Evolutionary conservation across 257 asterid genomes (phyloP).

Genomic region (Agastache rugosa): DNA sequence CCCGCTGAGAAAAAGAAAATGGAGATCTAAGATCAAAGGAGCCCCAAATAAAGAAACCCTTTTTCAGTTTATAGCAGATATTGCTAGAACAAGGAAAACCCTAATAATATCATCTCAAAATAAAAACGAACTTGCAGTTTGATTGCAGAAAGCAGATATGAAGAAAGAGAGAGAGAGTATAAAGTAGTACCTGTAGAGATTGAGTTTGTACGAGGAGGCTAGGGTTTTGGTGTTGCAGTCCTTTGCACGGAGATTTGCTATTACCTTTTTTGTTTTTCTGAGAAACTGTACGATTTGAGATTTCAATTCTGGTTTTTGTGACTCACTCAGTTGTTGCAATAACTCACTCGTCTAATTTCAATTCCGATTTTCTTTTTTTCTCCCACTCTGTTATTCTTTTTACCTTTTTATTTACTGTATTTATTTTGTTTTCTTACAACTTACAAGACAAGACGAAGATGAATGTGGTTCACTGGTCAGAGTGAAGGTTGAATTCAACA

Average conservation of each 20-base stretch:
- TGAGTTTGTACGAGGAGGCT: slow-evolving; percentile 37
- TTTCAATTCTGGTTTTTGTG: background rate
- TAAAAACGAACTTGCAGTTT: background rate
- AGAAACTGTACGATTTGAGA: background rate
- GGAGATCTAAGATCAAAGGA: slow-evolving; percentile 23
- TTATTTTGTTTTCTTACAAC: background rate
- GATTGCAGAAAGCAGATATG: background rate
- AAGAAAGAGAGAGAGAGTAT: too few relatives aligned
- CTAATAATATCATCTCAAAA: background rate
- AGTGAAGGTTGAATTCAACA: background rate
- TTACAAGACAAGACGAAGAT: background rate
- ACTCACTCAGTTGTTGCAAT: background rate
- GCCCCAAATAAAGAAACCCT: slow-evolving; percentile 11
- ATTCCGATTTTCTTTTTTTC: background rate
- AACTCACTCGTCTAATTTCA: background rate
- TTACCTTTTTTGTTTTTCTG: background rate
- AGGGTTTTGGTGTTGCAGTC: slow-evolving; percentile 36
- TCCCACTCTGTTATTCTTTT: background rate
- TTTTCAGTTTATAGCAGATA: background rate
- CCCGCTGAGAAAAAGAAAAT: too few relatives aligned
- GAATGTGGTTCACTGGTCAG: background rate
- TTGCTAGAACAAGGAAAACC: background rate
- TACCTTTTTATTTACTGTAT: background rate
- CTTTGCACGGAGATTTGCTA: slow-evolving; percentile 19
- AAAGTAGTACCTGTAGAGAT: slow-evolving; percentile 32